These are phyloP conservation scores for Lasiodiplodia sp. DNA, from an alignment of 2,329 filamentous ascomycete species.

Conservation along the genomic window DNA sequence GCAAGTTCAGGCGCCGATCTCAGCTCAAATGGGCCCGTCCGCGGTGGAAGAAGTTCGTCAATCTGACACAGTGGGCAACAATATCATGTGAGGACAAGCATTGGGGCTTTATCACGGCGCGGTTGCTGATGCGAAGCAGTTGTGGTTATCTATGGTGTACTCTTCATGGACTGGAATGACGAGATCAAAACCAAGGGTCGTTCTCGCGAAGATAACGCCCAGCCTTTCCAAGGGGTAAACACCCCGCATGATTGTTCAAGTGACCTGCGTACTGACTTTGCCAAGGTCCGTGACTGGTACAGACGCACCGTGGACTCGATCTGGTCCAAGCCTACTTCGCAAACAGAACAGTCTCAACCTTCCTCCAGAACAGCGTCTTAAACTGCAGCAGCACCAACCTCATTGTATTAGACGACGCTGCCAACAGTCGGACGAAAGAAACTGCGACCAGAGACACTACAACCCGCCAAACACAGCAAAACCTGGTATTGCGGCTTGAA, in stretches of 20 bases:
- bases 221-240: conserved; percentile 33
- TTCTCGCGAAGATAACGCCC: background rate
- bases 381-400: background rate
- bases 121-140: conserved; percentile 49
- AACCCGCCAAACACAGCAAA: background rate
- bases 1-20: conserved; percentile 76
- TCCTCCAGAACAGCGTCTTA: conserved; percentile 1
- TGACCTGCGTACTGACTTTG: conserved; percentile 24
- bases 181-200: conserved; percentile 19
- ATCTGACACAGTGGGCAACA: conserved; percentile 68
- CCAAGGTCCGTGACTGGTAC: conserved; percentile 37
- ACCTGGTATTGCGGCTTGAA: background rate
- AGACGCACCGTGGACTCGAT: conserved; percentile 34
- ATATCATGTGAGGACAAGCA: conserved; percentile 58
- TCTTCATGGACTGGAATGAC: conserved; percentile 65
- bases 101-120: conserved; percentile 38
- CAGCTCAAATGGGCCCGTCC: conserved; percentile 68
- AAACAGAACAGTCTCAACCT: background rate
- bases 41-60: conserved; percentile 69
- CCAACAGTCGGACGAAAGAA: background rate
- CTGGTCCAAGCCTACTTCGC: conserved; percentile 33
- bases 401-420: background rate
- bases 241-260: background rate
- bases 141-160: conserved; percentile 63
- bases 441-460: background rate